Evolutionary conservation across 2,329 filamentous ascomycete species (phyloP).

Genomic region (Phialophora expanda): DNA sequence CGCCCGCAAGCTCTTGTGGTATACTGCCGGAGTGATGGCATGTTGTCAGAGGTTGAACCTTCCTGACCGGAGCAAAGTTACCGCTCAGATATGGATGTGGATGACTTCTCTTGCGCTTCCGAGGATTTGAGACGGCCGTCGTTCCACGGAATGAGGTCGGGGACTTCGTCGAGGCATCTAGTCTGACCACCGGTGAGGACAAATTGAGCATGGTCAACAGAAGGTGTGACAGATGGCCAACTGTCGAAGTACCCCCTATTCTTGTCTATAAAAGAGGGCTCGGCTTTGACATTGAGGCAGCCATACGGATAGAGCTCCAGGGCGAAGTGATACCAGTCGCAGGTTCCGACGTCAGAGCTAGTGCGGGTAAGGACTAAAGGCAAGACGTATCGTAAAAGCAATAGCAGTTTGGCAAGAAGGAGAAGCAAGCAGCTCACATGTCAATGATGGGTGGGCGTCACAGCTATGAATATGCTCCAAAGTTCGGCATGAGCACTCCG

Average conservation of each 20-base stretch:
- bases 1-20: slow-evolving; percentile 68
- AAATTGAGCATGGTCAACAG: slow-evolving; percentile 6
- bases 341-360: slow-evolving; percentile 6
- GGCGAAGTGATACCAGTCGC: not conserved
- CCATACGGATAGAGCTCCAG: slow-evolving; percentile 3
- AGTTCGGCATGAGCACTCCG: not conserved
- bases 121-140: slow-evolving; percentile 17
- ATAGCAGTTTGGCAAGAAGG: not conserved
- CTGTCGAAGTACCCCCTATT: not conserved
- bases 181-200: not conserved
- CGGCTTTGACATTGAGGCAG: not conserved
- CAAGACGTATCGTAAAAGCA: not conserved
- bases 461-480: not conserved
- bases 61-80: slow-evolving; percentile 71
- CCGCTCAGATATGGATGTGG: slow-evolving; percentile 61
- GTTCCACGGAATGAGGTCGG: slow-evolving; percentile 10
- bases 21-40: slow-evolving; percentile 65
- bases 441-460: not conserved
- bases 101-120: slow-evolving; percentile 30
- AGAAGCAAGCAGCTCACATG: slow-evolving; percentile 13
- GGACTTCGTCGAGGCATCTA: slow-evolving; percentile 10
- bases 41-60: slow-evolving; percentile 60
- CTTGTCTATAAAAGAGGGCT: not conserved
- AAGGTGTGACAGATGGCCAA: not conserved
- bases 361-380: not conserved